Base-by-base conservation (phyloP, 192 early-diverging fungal species). In the Lobulomyces angularis region DNA sequence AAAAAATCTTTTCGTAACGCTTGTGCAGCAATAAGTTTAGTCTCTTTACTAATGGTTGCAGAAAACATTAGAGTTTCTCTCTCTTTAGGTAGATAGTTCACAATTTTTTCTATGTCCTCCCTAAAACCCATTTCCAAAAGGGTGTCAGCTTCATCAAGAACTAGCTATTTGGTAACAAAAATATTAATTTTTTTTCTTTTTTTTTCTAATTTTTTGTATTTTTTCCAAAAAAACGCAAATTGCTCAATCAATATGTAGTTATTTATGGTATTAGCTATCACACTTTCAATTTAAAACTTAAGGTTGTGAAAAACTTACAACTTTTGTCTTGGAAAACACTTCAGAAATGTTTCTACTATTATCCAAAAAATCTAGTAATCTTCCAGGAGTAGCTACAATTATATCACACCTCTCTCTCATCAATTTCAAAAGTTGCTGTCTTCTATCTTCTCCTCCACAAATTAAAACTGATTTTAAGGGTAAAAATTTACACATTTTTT, bases 61-160 rank as follows among this genome's bases (percentile, higher is more conserved):
- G 88, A 92, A 57, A 93, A 93, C 53, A 98, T 77, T 52, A 88
- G 72, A 1, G 89, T 93, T 55, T 88, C 80, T 32, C 91, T 80
- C 7, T 83, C 45, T 16, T 47, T 51, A 3, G 90, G 84, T 12
- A 86, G 51, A 1, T 53, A 28, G 0, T 42, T 35, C 3, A 75
- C 45, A 50, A 95, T 88, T 17, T 59, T 51, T 31, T 88, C 70
- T 27, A 98, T 64, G 51, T 88, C 86, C 16, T 71, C 64, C 51
- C 82, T 83, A 64, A 95, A 94, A 5, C 90, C 90, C 82, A 90
- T 84, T 32, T 98, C 87, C 41, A 98, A 61, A 41, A 98, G 65
- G 55, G 84, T 75, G 57, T 98, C 94, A 8, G 88, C 88, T 64
- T 98, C 94, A 58, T 97, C 94, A 46, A 96, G 65, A 31, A 98